Evolutionary conservation across 2,329 filamentous ascomycete genomes (phyloP).

Genomic region (Bipolaris victoriae): DNA sequence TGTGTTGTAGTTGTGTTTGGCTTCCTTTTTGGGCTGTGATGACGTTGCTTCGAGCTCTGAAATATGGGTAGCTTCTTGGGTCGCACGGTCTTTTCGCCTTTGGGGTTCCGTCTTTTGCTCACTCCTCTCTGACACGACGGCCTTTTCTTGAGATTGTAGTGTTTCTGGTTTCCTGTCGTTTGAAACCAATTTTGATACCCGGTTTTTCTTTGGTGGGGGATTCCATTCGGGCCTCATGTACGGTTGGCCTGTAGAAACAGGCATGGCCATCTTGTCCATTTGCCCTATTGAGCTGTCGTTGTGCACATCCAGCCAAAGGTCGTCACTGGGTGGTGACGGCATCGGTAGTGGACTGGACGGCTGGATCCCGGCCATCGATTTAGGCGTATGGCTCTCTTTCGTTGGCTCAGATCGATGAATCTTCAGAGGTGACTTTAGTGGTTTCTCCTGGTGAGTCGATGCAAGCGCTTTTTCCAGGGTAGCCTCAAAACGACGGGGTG

Average conservation of each 20-base stretch:
- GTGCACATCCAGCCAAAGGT: constrained; percentile 43
- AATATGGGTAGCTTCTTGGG: constrained; percentile 5
- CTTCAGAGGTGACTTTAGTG: constrained; percentile 28
- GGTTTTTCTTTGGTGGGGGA: constrained; percentile 27
- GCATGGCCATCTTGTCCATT: constrained; percentile 44
- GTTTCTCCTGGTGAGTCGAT: constrained; percentile 16
- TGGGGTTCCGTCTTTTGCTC: constrained; percentile 6
- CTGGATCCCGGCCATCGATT: constrained; percentile 21
- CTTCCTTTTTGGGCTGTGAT: not conserved
- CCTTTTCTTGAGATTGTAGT: constrained; percentile 12
- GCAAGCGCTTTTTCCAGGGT: constrained; percentile 19
- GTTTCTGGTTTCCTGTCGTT: constrained; percentile 12
- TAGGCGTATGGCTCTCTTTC: constrained; percentile 33
- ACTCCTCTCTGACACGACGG: constrained; percentile 1
- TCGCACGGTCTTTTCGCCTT: not conserved
- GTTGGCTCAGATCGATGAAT: constrained; percentile 23
- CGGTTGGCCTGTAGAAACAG: constrained; percentile 36
- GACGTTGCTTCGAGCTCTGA: constrained; percentile 15
- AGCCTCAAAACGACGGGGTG: constrained; percentile 20
- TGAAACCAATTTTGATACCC: constrained; percentile 26
- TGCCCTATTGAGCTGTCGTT: constrained; percentile 36
- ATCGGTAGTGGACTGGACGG: constrained; percentile 43
- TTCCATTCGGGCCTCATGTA: constrained; percentile 35
- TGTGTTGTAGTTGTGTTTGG: not conserved
- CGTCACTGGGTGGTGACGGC: constrained; percentile 38